Evolutionary conservation across 2,329 filamentous ascomycete genomes (phyloP), one percentile per base, ranked within the genome.

Genomic region (Venturia nashicola): DNA sequence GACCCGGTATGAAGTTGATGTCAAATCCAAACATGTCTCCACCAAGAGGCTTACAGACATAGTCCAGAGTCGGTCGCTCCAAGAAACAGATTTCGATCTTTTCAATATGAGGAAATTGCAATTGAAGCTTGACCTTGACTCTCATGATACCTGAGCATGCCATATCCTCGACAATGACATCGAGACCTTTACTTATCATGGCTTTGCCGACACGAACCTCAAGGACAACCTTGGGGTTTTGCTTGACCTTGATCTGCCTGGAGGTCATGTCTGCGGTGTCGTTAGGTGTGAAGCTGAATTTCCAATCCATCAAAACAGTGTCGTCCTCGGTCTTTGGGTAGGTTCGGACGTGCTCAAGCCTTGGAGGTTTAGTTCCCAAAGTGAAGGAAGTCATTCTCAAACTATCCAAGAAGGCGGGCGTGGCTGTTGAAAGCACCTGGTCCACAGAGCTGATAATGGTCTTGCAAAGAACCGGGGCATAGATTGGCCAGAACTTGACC

Each of bases 401-500:
- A 74, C 91, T 96, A 75, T 99, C 94, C 63, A 99, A 81, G 71
- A 99, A 97, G 0, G 88, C 85, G 0, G 94, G 94, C 0, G 92
- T 97, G 2, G 92, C 87, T 0, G 90, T 92, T 72, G 92, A 97
- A 64, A 99, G 80, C 61, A 99, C 91, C 78, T 97, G 94, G 71
- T 99, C 94, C 59, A 97, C 94, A 0, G 92, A 91, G 74, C 87
- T 91, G 76, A 97, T 89, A 70, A 99, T 89, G 27, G 91, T 95
- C 69, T 94, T 86, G 66, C 91, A 93, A 14, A 99, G 83, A 11
- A 97, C 90, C 0, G 94, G 94, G 64, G 94, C 91, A 74, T 96
- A 97, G 71, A 99, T 99, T 67, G 94, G 94, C 94, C 94, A 99
- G 78, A 99, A 99, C 75, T 99, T 99, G 77, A 95, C 86, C 70